phyloP scores from a whole-genome alignment of 768 basidiomycete species.

The Panaeolus papilionaceus region DNA sequence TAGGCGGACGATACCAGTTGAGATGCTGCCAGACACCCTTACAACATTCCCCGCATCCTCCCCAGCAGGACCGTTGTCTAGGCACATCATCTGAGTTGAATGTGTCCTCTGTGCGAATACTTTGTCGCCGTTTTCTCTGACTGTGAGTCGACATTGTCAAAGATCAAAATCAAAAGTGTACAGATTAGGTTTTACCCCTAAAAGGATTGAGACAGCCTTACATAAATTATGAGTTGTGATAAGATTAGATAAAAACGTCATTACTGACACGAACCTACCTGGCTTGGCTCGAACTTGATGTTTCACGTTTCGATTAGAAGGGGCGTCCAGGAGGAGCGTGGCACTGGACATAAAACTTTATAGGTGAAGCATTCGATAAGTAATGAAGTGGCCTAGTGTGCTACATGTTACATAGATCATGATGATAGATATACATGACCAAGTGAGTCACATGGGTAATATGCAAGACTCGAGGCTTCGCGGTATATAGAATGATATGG shows the following conservation, averaged over 20 bases:
- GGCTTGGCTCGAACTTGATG: too few species aligned
- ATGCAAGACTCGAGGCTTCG: too few species aligned
- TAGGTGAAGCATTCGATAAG: background rate
- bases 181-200: background rate
- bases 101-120: background rate
- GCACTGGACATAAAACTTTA: background rate
- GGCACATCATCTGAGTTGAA: background rate
- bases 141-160: background rate
- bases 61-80: background rate
- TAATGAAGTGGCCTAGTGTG: background rate
- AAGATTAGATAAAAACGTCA: too few species aligned
- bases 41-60: background rate
- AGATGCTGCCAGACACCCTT: background rate
- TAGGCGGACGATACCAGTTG: conserved; percentile 26
- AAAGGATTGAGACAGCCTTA: background rate
- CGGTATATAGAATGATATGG: too few species aligned
- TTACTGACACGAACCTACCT: too few species aligned
- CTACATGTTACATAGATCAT: background rate
- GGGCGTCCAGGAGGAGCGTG: too few species aligned
- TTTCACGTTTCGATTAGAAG: too few species aligned
- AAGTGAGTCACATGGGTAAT: background rate
- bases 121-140: background rate
- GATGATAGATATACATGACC: background rate
- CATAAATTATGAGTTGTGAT: background rate
- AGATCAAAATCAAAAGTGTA: background rate